Conservation (phyloP, 2,329 filamentous ascomycete species). For the Botrytis sinoallii region DNA sequence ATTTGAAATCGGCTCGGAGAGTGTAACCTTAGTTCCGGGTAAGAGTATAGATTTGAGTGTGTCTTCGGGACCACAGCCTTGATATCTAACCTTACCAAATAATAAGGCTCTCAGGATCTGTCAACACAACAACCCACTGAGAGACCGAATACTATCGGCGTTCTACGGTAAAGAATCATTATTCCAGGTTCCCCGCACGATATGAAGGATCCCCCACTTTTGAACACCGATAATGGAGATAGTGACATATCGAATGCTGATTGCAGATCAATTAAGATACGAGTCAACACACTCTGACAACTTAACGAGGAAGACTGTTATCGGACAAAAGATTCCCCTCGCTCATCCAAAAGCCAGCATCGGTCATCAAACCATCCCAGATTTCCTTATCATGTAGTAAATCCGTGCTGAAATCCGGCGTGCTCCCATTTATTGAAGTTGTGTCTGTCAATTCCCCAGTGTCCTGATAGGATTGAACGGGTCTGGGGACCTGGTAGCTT, state of each 20-base stretch:
- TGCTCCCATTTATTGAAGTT: neutral
- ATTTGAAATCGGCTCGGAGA: no score
- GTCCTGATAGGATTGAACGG: neutral
- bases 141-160: neutral
- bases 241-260: neutral
- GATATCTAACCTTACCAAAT: neutral
- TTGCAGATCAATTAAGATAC: neutral
- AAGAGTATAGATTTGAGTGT: neutral
- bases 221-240: slow-evolving; percentile 1
- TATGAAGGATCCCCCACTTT: neutral
- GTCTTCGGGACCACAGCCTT: neutral
- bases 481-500: neutral
- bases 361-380: slow-evolving; percentile 36
- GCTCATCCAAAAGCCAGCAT: slow-evolving; percentile 35
- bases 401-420: slow-evolving; percentile 15
- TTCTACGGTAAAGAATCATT: neutral
- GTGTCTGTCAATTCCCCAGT: neutral
- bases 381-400: slow-evolving; percentile 30
- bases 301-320: neutral
- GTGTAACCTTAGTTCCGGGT: no score
- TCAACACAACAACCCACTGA: neutral
- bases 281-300: neutral
- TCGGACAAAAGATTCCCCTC: slow-evolving; percentile 30
- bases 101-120: no score
- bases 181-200: neutral